Percentiles rank a stretch among this genome's conserved stretches.
These are phyloP conservation scores for Fusarium neocosmosporiellum DNA, from an alignment of 2,329 filamentous ascomycete genomes.

Conservation along the genomic window DNA sequence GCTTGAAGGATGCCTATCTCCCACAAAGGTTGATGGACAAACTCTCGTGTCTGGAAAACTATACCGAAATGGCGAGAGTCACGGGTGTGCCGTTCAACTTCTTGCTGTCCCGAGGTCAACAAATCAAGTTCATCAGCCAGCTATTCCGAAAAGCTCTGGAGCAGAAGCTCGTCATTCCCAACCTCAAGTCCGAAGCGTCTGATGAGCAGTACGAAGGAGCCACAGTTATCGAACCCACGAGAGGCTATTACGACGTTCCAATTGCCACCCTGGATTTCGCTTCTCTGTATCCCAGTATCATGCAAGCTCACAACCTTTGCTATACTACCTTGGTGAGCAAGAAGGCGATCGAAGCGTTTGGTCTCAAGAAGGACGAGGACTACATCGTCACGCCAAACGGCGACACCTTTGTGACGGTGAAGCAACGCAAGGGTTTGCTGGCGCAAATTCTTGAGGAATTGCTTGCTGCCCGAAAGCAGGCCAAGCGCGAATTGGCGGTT, in stretches of 20 bases:
- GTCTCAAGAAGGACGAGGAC: conserved; percentile 87
- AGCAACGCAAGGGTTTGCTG: conserved; percentile 89
- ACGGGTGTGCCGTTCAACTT: conserved; percentile 98
- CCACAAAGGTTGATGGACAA: conserved; percentile 97
- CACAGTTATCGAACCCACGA: conserved; percentile 94
- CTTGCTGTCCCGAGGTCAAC: conserved; percentile 89
- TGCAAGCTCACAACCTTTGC: conserved; percentile 97
- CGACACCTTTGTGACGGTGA: conserved; percentile 89
- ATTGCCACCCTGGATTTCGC: conserved; percentile 98
- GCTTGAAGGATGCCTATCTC: conserved; percentile 95
- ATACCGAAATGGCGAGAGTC: conserved; percentile 99
- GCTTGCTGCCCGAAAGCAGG: conserved; percentile 89
- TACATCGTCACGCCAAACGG: conserved; percentile 97
- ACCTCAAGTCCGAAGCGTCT: conserved; percentile 74
- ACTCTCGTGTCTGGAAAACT: conserved; percentile 97
- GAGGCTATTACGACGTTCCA: conserved; percentile 94
- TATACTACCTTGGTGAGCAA: conserved; percentile 90
- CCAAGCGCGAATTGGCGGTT: conserved; percentile 87
- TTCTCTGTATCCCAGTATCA: conserved; percentile 97
- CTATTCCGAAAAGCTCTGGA: conserved; percentile 94
- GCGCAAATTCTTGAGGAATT: conserved; percentile 97
- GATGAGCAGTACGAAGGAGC: conserved; percentile 98
- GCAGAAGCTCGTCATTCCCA: conserved; percentile 93
- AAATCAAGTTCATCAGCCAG: conserved; percentile 98
- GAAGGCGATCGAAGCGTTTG: conserved; percentile 78